Percentiles rank a stretch among this genome's conserved stretches.
Evolutionary conservation across 2,329 filamentous ascomycete species (phyloP).

Genomic region (Triangularia setosa): DNA sequence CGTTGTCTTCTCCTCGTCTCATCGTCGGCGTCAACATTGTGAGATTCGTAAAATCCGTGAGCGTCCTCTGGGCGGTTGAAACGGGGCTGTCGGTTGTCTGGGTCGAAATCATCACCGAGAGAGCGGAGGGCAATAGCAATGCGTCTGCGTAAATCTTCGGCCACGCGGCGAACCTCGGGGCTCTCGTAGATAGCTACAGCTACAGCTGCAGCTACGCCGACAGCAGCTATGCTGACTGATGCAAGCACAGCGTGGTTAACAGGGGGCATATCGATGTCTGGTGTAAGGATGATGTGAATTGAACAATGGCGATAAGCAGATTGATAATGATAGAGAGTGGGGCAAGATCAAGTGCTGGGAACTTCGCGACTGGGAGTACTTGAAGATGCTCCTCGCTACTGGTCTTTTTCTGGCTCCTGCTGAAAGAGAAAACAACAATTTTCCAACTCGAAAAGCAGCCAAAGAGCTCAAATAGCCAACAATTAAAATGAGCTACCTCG

Average conservation of each 20-base stretch:
- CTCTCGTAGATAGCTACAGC: constrained; percentile 61
- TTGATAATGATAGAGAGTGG: neutral
- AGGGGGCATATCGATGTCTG: constrained; percentile 43
- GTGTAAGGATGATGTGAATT: constrained; percentile 10
- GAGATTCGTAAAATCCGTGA: constrained; percentile 56
- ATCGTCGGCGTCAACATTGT: constrained; percentile 58
- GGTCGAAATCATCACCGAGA: constrained; percentile 54
- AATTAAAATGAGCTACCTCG: neutral
- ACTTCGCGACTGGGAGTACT: neutral
- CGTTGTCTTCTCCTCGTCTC: constrained; percentile 57
- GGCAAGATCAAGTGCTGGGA: neutral
- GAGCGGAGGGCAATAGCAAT: constrained; percentile 58
- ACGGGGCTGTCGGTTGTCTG: constrained; percentile 46
- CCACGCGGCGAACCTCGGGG: constrained; percentile 58
- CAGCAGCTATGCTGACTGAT: constrained; percentile 56
- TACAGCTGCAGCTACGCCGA: constrained; percentile 54
- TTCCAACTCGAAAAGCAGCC: neutral
- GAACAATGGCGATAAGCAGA: neutral
- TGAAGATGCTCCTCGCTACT: neutral
- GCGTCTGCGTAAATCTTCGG: constrained; percentile 57
- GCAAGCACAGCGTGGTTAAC: constrained; percentile 52
- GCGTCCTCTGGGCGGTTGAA: constrained; percentile 66
- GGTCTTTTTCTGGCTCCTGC: neutral
- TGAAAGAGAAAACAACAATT: neutral
- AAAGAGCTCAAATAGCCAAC: neutral